Percentiles rank a stretch among this genome's conserved stretches.
phyloP scores from a whole-genome alignment of 129 eudicot species.

The Ambrosia artemisiifolia region DNA sequence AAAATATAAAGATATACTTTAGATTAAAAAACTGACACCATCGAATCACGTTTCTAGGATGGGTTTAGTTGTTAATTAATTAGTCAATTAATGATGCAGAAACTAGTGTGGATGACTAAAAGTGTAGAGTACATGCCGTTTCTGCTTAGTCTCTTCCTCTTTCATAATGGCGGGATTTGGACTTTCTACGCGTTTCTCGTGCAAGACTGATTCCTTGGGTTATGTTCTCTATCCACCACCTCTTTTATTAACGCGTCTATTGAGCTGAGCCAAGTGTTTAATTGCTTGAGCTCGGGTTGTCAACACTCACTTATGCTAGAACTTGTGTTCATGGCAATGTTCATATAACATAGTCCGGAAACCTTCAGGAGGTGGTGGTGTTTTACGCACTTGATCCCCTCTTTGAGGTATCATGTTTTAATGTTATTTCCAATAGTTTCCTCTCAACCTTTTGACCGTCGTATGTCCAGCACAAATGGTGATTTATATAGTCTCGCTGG shows the following conservation, averaged over 20 bases:
- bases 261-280: no score
- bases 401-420: no score
- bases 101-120: slow-evolving; percentile 50
- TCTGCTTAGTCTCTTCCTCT: slow-evolving; percentile 50
- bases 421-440: no score
- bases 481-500: no score
- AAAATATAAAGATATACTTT: background rate
- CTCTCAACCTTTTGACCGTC: no score
- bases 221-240: slow-evolving; percentile 13
- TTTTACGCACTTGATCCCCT: no score
- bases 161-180: slow-evolving; percentile 73
- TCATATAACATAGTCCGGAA: no score
- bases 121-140: slow-evolving; percentile 86
- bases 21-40: background rate
- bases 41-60: background rate
- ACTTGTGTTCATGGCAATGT: no score
- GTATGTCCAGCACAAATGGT: no score
- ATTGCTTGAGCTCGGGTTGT: no score
- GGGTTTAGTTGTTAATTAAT: background rate
- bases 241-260: background rate
- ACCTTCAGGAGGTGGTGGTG: no score
- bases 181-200: slow-evolving; percentile 61
- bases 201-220: slow-evolving; percentile 52
- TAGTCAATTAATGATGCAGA: slow-evolving; percentile 33
- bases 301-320: no score